These are phyloP conservation scores for Rhododendron ovatum DNA, from an alignment of 148 eudicot genomes.

Conservation along the genomic window DNA sequence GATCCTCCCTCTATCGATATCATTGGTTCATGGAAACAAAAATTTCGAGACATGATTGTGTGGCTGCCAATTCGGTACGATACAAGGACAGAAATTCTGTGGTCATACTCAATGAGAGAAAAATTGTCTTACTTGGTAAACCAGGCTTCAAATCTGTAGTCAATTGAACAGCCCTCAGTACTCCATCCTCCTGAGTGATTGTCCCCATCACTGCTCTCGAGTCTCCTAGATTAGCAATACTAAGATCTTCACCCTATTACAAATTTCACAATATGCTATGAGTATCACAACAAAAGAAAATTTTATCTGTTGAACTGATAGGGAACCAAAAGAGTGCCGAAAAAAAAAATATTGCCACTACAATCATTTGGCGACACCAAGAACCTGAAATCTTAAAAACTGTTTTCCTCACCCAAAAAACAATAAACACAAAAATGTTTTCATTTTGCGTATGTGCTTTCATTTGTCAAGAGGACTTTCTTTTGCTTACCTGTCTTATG, in stretches of 20 bases:
- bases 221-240: conserved; percentile 78
- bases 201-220: conserved; percentile 75
- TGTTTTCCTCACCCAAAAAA: not conserved
- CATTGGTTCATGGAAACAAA: not conserved
- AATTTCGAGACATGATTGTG: not conserved
- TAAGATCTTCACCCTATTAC: conserved; percentile 51
- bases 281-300: not conserved
- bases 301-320: not conserved
- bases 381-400: not conserved
- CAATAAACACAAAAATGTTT: not conserved
- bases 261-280: not conserved
- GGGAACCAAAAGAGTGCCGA: not conserved
- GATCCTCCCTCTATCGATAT: not conserved
- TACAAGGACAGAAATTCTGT: not conserved
- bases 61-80: not conserved
- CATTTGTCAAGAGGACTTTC: not conserved
- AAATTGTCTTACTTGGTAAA: conserved; percentile 39
- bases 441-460: not conserved
- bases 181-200: conserved; percentile 33
- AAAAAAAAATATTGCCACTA: not conserved
- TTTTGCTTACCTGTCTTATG: conserved; percentile 50
- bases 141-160: conserved; percentile 77
- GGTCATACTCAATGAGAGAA: not conserved
- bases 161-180: conserved; percentile 46
- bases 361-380: not conserved